Evolutionary conservation across 257 asterid genomes (phyloP).

Genomic region (Fraxinus cuspidata): DNA sequence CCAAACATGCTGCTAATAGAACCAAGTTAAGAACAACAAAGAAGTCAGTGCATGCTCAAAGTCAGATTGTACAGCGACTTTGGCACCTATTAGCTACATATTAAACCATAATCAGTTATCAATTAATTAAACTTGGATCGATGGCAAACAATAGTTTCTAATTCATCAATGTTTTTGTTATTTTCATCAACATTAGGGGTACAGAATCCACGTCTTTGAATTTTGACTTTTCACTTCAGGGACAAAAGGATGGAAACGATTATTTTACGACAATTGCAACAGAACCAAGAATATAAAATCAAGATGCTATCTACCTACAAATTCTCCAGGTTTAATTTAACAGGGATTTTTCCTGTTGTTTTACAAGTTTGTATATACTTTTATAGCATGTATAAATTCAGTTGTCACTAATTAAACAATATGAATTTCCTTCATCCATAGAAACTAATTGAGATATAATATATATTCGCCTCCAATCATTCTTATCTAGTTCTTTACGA

Average conservation of each 20-base stretch:
- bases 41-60: neutral
- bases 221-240: neutral
- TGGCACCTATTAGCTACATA: neutral
- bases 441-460: neutral
- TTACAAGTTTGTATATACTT: neutral
- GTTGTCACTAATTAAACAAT: neutral
- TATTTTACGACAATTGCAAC: neutral
- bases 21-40: neutral
- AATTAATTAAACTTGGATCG: neutral
- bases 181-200: neutral
- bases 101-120: neutral
- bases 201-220: neutral
- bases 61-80: neutral
- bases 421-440: neutral
- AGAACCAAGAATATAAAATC: neutral
- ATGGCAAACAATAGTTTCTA: neutral
- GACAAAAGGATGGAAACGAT: neutral
- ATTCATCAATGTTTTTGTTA: neutral
- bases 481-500: neutral
- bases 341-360: neutral
- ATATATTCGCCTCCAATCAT: neutral
- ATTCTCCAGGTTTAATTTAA: neutral
- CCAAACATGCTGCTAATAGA: neutral
- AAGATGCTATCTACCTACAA: neutral
- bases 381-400: neutral